Evolutionary conservation across 768 basidiomycete species (phyloP).

Genomic region (Amanita fuliginea): DNA sequence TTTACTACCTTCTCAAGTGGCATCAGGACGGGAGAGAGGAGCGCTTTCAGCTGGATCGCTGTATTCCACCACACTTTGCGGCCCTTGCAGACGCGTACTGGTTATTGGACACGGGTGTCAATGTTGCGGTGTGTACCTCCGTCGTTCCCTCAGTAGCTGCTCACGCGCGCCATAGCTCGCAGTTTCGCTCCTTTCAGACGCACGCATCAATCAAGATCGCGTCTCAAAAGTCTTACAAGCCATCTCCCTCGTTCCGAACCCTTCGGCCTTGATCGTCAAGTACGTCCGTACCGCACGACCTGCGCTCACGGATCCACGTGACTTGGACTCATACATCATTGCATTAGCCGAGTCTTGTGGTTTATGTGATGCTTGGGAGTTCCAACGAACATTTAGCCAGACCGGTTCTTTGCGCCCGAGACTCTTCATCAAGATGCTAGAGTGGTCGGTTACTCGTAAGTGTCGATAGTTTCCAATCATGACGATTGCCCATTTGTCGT

Average conservation of each 20-base stretch:
- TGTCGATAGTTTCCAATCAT: slow-evolving; percentile 8
- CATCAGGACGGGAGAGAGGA: slow-evolving; percentile 52
- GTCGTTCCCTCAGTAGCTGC: neutral
- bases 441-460: slow-evolving; percentile 65
- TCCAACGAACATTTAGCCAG: slow-evolving; percentile 62
- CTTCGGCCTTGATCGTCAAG: slow-evolving; percentile 49
- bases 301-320: slow-evolving; percentile 51
- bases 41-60: slow-evolving; percentile 37
- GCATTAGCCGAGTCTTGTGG: slow-evolving; percentile 51
- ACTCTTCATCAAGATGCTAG: slow-evolving; percentile 47
- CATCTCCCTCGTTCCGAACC: slow-evolving; percentile 36
- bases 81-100: slow-evolving; percentile 79
- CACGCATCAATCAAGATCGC: slow-evolving; percentile 65
- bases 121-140: slow-evolving; percentile 39
- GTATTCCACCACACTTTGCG: slow-evolving; percentile 68
- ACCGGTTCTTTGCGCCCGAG: slow-evolving; percentile 37
- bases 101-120: slow-evolving; percentile 63
- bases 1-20: slow-evolving; percentile 79
- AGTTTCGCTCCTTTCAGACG: slow-evolving; percentile 62
- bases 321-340: slow-evolving; percentile 58
- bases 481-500: no score
- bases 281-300: slow-evolving; percentile 75
- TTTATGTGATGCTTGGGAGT: slow-evolving; percentile 66
- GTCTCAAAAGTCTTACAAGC: slow-evolving; percentile 70
- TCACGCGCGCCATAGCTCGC: slow-evolving; percentile 37